Evolutionary conservation across 768 basidiomycete species (phyloP), one percentile per base, ranked within the genome.

Genomic region (Boletus patriciae): DNA sequence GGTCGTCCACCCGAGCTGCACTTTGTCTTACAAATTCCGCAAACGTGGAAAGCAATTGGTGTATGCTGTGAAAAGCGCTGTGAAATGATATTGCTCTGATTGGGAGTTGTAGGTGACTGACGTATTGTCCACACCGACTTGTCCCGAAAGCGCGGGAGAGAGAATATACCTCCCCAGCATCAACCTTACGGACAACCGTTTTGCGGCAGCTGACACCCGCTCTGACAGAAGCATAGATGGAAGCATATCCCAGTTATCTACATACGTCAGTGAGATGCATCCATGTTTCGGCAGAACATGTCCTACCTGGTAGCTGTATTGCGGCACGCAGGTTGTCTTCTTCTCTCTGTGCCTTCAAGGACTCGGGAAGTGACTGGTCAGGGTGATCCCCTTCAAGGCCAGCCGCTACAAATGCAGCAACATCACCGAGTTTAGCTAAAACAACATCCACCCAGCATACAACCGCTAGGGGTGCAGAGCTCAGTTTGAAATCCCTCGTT

Each of bases 401-500:
- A 6, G 66, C 62, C 9, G 73, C 72, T 48, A 78, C 45, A n/a
- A 60, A 50, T 33, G 73, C 60, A 21, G 64, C 60, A 13, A 70
- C 68, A 47, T 78, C 73, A 33, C 80, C 77, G 7, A 90, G 64
- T 60, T 77, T 82, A 11, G 79, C 79, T 23, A 91, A 65, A 8
- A 89, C 53, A 46, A 79, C 72, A 55, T 91, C 88, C 11, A 83
- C 82, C 84, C 86, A 90, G 62, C 83, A 89, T 50, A 85, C 71
- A n/a, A 80, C 57, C 13, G 76, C 66, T 4, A 69, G 53, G n/a
- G 70, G 42, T 34, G 66, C 47, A 34, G 69, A 46, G n/a, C 54
- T 59, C 13, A 59, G 54, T 5, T 60, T 31, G n/a, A 69, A 40
- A 33, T 74, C 68, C 34, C 66, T 68, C 13, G 74, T 67, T 12